Conservation (phyloP, 257 asterid species). For the Ballota nigra region DNA sequence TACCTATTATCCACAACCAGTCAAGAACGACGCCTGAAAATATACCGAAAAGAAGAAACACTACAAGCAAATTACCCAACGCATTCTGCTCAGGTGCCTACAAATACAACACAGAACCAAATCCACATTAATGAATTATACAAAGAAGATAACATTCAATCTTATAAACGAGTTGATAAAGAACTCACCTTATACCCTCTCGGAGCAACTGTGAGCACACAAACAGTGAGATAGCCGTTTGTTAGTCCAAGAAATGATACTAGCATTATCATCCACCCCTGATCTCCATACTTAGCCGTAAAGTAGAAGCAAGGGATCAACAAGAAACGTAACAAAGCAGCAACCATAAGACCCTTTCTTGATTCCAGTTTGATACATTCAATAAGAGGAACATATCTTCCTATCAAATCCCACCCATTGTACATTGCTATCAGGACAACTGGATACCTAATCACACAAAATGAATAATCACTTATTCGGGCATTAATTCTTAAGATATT, state of each 20-base stretch:
- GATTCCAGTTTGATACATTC: conserved; percentile 45
- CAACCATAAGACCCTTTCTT: conserved; percentile 54
- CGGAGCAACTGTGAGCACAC: conserved; percentile 72
- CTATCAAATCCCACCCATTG: conserved; percentile 68
- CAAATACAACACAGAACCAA: background rate
- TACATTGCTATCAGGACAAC: conserved; percentile 73
- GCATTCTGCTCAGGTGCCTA: conserved; percentile 98
- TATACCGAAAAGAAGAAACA: conserved; percentile 71
- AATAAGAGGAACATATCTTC: conserved; percentile 61
- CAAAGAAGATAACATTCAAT: background rate
- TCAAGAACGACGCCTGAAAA: conserved; percentile 67
- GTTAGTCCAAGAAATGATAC: conserved; percentile 72
- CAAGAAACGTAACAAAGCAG: conserved; percentile 52
- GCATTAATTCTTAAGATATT: background rate
- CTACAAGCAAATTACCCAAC: conserved; percentile 72
- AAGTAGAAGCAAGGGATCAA: conserved; percentile 78
- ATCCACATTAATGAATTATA: background rate
- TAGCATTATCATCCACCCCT: conserved; percentile 77
- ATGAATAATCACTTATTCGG: background rate
- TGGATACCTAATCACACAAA: conserved; percentile 46
- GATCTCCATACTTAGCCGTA: conserved; percentile 80
- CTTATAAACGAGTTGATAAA: background rate
- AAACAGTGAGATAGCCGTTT: conserved; percentile 79
- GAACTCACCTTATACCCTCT: conserved; percentile 65
- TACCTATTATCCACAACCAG: conserved; percentile 87